Evolutionary conservation across 2,329 filamentous ascomycete species (phyloP).

Genomic region (Bipolaris oryzae): DNA sequence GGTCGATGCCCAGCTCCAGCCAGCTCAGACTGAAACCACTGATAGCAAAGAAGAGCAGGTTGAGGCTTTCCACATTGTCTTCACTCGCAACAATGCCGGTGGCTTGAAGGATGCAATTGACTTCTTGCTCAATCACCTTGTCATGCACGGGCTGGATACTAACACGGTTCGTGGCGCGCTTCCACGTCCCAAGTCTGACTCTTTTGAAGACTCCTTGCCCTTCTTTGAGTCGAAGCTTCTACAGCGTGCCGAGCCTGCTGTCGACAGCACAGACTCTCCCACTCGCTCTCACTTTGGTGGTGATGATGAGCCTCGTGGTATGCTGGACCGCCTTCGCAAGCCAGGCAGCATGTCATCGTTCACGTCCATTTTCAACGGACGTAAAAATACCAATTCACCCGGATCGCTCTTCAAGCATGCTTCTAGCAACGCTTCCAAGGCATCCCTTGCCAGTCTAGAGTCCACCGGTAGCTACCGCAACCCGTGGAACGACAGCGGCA

Average conservation of each 20-base stretch:
- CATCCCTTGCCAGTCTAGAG: conserved; percentile 93
- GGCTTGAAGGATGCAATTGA: conserved; percentile 95
- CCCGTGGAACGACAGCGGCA: conserved; percentile 97
- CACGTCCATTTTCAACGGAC: conserved; percentile 91
- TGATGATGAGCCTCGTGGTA: conserved; percentile 76
- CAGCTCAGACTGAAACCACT: conserved; percentile 49
- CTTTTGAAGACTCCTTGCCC: conserved; percentile 94
- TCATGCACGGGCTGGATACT: conserved; percentile 86
- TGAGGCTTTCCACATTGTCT: conserved; percentile 60
- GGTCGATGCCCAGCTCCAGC: conserved; percentile 78
- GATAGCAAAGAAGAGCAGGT: conserved; percentile 51
- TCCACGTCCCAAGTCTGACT: conserved; percentile 96
- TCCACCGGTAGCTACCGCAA: conserved; percentile 95
- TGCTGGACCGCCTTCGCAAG: conserved; percentile 93
- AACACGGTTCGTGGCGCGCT: conserved; percentile 88
- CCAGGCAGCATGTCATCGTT: conserved; percentile 93
- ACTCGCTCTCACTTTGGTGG: conserved; percentile 82
- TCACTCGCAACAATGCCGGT: conserved; percentile 96
- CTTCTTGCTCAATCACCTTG: conserved; percentile 83
- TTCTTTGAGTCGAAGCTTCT: conserved; percentile 97
- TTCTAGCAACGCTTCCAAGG: conserved; percentile 92
- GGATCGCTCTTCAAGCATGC: conserved; percentile 82
- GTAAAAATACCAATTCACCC: conserved; percentile 84
- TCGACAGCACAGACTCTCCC: conserved; percentile 80
- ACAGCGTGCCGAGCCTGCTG: conserved; percentile 83